Percentiles rank a stretch among this genome's conserved stretches.
These are phyloP conservation scores for Penicillium lividum DNA, from an alignment of 495 filamentous ascomycete species.

Conservation along the genomic window DNA sequence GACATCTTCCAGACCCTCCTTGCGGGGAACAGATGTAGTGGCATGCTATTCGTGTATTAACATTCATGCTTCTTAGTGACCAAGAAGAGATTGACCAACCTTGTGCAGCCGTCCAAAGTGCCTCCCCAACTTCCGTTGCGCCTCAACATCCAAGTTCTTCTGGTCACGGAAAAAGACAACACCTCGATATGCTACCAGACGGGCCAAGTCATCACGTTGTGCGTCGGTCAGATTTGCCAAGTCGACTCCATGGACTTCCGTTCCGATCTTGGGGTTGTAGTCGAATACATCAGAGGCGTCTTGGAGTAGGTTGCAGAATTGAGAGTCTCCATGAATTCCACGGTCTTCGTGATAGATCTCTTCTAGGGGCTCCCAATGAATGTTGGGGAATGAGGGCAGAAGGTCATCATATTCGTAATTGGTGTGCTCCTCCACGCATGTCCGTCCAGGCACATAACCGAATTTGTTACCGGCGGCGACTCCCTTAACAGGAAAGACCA, in stretches of 20 bases:
- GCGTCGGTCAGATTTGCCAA: constrained; percentile 64
- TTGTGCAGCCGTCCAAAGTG: constrained; percentile 71
- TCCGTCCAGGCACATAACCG: constrained; percentile 51
- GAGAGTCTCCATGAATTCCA: constrained; percentile 53
- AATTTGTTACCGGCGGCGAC: constrained; percentile 33
- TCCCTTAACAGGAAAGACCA: constrained; percentile 25
- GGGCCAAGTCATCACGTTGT: constrained; percentile 74
- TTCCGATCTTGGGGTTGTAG: constrained; percentile 69
- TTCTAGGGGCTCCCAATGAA: constrained; percentile 54
- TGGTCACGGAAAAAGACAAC: constrained; percentile 75
- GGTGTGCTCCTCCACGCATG: constrained; percentile 43
- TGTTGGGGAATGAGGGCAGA: constrained; percentile 55
- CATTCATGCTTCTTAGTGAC: not conserved
- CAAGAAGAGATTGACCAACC: constrained; percentile 19
- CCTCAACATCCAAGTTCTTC: constrained; percentile 64
- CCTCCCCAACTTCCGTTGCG: constrained; percentile 62
- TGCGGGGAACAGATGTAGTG: constrained; percentile 59
- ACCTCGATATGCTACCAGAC: constrained; percentile 68
- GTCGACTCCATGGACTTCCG: constrained; percentile 69
- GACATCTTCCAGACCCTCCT: constrained; percentile 64
- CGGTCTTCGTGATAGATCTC: constrained; percentile 56
- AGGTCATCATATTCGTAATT: constrained; percentile 58
- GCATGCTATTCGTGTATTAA: constrained; percentile 39
- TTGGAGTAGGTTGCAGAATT: constrained; percentile 53
- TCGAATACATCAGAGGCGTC: constrained; percentile 58